These are phyloP conservation scores for Crucibulum laeve DNA, from an alignment of 768 basidiomycete genomes.

Conservation along the genomic window DNA sequence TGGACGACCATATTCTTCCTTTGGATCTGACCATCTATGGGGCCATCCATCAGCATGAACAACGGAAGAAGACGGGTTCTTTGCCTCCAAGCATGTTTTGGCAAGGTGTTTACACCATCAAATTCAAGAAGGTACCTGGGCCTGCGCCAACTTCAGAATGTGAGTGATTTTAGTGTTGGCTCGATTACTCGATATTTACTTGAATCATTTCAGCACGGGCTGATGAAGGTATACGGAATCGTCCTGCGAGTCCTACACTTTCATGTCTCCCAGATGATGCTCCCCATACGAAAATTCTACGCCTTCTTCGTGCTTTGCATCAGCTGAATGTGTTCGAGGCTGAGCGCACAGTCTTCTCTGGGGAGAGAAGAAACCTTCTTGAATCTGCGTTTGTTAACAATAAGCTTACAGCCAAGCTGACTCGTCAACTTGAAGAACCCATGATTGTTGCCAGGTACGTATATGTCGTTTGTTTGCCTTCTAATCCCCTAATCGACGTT, in stretches of 20 bases:
- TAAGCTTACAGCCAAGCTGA: conserved; percentile 96
- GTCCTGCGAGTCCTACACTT: conserved; percentile 62
- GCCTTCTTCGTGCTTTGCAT: conserved; percentile 83
- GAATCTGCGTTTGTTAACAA: conserved; percentile 94
- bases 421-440: conserved; percentile 93
- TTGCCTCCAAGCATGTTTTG: conserved; percentile 73
- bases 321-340: conserved; percentile 73
- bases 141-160: conserved; percentile 64
- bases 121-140: conserved; percentile 89
- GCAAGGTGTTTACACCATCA: conserved; percentile 88
- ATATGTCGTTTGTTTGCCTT: not conserved
- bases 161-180: conserved; percentile 33
- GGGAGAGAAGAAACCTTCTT: conserved; percentile 55
- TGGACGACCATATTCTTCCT: conserved; percentile 83
- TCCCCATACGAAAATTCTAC: conserved; percentile 85
- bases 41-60: conserved; percentile 89
- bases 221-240: conserved; percentile 37
- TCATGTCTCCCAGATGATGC: conserved; percentile 83
- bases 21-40: conserved; percentile 94
- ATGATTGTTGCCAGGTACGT: conserved; percentile 96
- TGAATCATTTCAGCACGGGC: conserved; percentile 24
- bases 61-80: conserved; percentile 65
- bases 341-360: conserved; percentile 50
- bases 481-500: conserved; percentile 5
- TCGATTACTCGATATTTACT: not conserved